phyloP scores from a whole-genome alignment of 1,139 yeast species.

The Saccharomyces hybrid region DNA sequence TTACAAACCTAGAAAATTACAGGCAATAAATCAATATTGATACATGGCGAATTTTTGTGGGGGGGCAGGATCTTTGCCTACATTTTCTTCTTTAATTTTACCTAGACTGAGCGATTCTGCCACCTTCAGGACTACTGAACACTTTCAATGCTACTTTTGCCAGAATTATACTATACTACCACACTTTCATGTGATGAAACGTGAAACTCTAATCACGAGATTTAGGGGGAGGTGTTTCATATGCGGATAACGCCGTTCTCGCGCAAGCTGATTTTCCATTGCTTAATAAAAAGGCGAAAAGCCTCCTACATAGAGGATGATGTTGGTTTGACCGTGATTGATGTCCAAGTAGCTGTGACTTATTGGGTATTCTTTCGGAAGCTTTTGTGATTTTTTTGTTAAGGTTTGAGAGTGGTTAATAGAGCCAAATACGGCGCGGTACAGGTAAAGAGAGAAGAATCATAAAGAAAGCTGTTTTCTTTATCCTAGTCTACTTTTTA shows the following conservation, averaged over 20 bases:
- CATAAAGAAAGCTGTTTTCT: background rate
- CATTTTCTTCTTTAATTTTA: background rate
- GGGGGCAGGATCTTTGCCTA: background rate
- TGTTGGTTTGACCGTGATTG: background rate
- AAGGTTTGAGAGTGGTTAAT: background rate
- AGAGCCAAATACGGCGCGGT: no score
- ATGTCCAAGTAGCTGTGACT: background rate
- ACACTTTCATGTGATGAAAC: background rate
- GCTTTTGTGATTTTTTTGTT: background rate
- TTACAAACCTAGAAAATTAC: conserved; percentile 8
- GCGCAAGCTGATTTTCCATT: background rate
- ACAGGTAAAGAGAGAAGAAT: background rate
- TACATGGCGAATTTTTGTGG: background rate
- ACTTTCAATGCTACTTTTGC: background rate
- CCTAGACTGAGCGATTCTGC: background rate
- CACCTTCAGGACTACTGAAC: background rate
- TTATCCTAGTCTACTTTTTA: background rate
- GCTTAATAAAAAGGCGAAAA: background rate
- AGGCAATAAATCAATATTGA: conserved; percentile 5
- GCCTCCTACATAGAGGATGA: background rate
- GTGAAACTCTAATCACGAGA: background rate
- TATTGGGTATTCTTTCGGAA: background rate
- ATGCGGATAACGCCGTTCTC: background rate
- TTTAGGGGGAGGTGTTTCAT: background rate
- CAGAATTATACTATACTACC: background rate